Evolutionary conservation across 2,329 filamentous ascomycete species (phyloP).

Genomic region (Diaporthe humulicola): DNA sequence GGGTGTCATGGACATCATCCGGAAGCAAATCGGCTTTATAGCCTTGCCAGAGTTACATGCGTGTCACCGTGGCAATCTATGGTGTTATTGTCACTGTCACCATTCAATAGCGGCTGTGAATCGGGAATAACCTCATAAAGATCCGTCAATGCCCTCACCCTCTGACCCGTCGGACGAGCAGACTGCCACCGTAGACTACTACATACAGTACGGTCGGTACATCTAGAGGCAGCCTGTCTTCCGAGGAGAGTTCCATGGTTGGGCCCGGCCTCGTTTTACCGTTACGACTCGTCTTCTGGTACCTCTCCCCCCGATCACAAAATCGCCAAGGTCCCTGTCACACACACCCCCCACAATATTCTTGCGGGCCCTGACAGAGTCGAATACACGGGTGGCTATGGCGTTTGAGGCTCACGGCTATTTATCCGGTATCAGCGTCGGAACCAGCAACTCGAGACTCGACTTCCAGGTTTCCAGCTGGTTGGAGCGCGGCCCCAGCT

Average conservation of each 20-base stretch:
- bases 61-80: slow-evolving; percentile 13
- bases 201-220: background rate
- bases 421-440: slow-evolving; percentile 18
- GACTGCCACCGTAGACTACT: background rate
- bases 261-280: background rate
- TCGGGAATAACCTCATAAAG: slow-evolving; percentile 13
- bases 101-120: slow-evolving; percentile 13
- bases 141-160: slow-evolving; percentile 10
- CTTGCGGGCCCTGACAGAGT: background rate
- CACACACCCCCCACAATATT: background rate
- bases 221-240: background rate
- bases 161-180: background rate
- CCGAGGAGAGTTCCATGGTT: background rate
- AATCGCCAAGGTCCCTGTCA: slow-evolving; percentile 3
- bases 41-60: slow-evolving; percentile 7
- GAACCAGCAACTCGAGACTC: background rate
- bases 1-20: background rate
- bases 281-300: slow-evolving; percentile 3
- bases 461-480: slow-evolving; percentile 6
- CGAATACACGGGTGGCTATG: background rate
- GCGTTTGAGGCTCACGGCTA: slow-evolving; percentile 18
- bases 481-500: background rate
- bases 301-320: background rate
- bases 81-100: slow-evolving; percentile 11
- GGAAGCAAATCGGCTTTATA: slow-evolving; percentile 28